phyloP scores from a whole-genome alignment of 371 early-diverging fungal species.

The Mortierella sp. region DNA sequence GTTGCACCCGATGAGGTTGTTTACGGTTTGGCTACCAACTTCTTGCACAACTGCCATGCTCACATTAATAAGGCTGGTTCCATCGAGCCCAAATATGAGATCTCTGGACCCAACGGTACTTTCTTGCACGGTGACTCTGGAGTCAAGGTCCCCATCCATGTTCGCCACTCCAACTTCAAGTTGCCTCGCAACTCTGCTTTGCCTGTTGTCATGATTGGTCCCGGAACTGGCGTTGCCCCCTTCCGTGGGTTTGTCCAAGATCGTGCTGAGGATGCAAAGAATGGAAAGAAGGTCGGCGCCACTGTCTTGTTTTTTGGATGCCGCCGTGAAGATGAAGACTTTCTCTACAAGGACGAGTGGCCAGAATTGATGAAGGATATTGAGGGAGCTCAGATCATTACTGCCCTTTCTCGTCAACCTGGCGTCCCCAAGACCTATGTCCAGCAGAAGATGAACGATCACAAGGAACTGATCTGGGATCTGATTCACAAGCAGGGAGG shows the following conservation, averaged over 20 bases:
- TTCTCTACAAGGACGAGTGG: constrained; percentile 91
- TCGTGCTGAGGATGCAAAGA: constrained; percentile 73
- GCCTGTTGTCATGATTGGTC: constrained; percentile 97
- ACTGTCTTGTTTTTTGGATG: constrained; percentile 95
- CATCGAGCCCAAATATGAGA: constrained; percentile 59
- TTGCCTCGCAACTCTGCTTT: constrained; percentile 82
- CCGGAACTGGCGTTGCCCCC: constrained; percentile 98
- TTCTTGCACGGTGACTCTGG: constrained; percentile 46
- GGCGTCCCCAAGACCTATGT: constrained; percentile 86
- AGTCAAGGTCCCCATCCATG: constrained; percentile 82
- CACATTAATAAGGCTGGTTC: constrained; percentile 44
- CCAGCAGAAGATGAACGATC: constrained; percentile 81
- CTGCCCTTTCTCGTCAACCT: constrained; percentile 87
- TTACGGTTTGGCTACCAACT: constrained; percentile 86
- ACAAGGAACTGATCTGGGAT: constrained; percentile 79
- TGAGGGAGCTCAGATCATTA: constrained; percentile 71
- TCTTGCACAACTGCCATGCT: constrained; percentile 66
- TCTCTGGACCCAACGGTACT: constrained; percentile 64
- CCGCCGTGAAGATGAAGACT: constrained; percentile 86
- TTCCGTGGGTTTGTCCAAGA: constrained; percentile 96
- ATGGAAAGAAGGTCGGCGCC: constrained; percentile 77
- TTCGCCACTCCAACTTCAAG: constrained; percentile 90
- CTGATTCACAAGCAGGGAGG: constrained; percentile 78
- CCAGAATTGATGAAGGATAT: constrained; percentile 70
- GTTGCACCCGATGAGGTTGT: constrained; percentile 64